Evolutionary conservation across 345 rosid species (phyloP).

Genomic region (Arabis hirsuta): DNA sequence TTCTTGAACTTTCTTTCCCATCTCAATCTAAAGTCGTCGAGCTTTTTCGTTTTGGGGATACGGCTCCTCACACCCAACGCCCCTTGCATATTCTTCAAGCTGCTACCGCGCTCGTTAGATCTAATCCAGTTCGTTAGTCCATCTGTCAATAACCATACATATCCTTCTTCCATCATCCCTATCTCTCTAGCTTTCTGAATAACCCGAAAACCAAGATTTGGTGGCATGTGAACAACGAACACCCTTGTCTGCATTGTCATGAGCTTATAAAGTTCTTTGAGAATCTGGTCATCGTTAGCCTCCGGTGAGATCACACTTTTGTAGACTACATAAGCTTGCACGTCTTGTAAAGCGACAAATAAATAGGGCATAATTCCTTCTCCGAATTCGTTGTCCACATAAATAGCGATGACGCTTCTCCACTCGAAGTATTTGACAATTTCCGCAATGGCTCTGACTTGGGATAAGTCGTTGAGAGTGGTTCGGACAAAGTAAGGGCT

Average conservation of each 20-base stretch:
- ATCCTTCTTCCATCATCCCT: slow-evolving; percentile 67
- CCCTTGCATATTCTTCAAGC: slow-evolving; percentile 36
- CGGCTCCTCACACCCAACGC: slow-evolving; percentile 40
- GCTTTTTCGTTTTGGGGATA: slow-evolving; percentile 29
- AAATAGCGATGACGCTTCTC: slow-evolving; percentile 51
- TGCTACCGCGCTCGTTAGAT: background rate
- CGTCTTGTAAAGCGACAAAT: slow-evolving; percentile 46
- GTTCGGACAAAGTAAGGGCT: slow-evolving; percentile 52
- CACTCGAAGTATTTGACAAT: slow-evolving; percentile 49
- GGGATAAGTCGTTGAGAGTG: slow-evolving; percentile 49
- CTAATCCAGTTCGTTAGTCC: slow-evolving; percentile 32
- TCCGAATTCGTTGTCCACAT: slow-evolving; percentile 50
- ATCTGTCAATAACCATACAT: slow-evolving; percentile 57
- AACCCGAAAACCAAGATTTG: slow-evolving; percentile 42
- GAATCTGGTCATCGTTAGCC: slow-evolving; percentile 52
- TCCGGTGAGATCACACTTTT: slow-evolving; percentile 43
- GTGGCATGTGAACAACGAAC: slow-evolving; percentile 55
- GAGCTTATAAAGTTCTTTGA: slow-evolving; percentile 47
- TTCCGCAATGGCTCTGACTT: slow-evolving; percentile 52
- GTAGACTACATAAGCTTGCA: background rate
- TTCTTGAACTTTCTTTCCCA: slow-evolving; percentile 27
- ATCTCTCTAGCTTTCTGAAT: slow-evolving; percentile 49
- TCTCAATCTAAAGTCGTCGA: slow-evolving; percentile 31
- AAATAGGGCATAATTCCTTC: slow-evolving; percentile 49
- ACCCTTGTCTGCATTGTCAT: slow-evolving; percentile 64